These are phyloP conservation scores for Themeda triandra DNA, from an alignment of 176 grass and related monocot species.

Conservation along the genomic window DNA sequence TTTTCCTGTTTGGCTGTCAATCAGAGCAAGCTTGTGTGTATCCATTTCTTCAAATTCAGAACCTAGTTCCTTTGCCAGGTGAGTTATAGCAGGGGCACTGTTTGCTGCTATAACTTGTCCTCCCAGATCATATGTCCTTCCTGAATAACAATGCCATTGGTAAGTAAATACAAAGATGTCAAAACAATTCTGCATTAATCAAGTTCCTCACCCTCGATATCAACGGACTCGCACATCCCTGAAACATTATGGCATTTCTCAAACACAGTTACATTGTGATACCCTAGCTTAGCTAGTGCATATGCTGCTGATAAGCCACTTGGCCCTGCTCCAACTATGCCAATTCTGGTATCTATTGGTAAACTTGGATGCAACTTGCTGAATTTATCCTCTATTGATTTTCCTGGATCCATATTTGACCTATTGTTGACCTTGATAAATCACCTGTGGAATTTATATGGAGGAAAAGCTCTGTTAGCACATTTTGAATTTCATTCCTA, in stretches of 20 bases:
- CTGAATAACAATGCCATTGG: slow-evolving; percentile 27
- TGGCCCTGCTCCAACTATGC: slow-evolving; percentile 60
- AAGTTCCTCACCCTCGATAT: slow-evolving; percentile 50
- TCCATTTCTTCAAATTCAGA: slow-evolving; percentile 79
- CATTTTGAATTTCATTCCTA: not conserved
- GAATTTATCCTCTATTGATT: slow-evolving; percentile 51
- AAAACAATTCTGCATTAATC: not conserved
- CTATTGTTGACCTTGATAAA: slow-evolving; percentile 15
- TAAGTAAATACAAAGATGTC: not conserved
- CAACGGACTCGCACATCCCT: slow-evolving; percentile 72
- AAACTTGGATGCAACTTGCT: slow-evolving; percentile 66
- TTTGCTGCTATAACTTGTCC: slow-evolving; percentile 87
- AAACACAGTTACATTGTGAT: slow-evolving; percentile 61
- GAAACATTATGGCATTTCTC: slow-evolving; percentile 60
- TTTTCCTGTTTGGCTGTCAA: slow-evolving; percentile 55
- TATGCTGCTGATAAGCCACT: slow-evolving; percentile 68
- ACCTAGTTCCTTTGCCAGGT: slow-evolving; percentile 68
- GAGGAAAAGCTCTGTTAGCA: not conserved
- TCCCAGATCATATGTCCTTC: slow-evolving; percentile 66
- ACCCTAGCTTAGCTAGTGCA: slow-evolving; percentile 68
- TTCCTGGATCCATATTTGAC: slow-evolving; percentile 44
- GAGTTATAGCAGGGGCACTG: slow-evolving; percentile 72
- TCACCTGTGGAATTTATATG: slow-evolving; percentile 29
- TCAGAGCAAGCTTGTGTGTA: slow-evolving; percentile 71
- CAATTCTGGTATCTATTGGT: slow-evolving; percentile 50